These are phyloP conservation scores for Moelleriella libera DNA, from an alignment of 2,329 filamentous ascomycete species.

Conservation along the genomic window DNA sequence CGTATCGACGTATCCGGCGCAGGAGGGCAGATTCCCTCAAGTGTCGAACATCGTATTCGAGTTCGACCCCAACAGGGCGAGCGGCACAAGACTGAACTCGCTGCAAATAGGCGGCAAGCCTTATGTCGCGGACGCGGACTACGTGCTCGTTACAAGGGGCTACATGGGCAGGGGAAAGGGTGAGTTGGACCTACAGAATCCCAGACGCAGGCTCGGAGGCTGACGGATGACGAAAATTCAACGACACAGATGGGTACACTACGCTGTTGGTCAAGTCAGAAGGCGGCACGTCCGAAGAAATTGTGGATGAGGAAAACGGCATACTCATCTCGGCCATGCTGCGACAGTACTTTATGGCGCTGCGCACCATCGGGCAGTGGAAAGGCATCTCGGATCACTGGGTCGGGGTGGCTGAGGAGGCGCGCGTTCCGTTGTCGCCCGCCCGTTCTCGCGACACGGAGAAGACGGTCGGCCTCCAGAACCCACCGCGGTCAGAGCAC, in stretches of 20 bases:
- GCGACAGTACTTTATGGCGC: conserved; percentile 79
- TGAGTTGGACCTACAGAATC: conserved; percentile 7
- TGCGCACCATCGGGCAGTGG: conserved; percentile 73
- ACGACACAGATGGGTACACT: conserved; percentile 52
- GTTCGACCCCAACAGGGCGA: conserved; percentile 49
- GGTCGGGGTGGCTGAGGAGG: conserved; percentile 45
- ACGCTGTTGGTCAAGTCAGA: conserved; percentile 62
- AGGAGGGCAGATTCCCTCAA: conserved; percentile 75
- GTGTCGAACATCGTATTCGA: conserved; percentile 70
- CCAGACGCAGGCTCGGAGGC: not conserved
- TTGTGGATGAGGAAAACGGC: conserved; percentile 77
- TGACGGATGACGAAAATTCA: not conserved
- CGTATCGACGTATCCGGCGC: conserved; percentile 64
- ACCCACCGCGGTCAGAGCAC: not conserved
- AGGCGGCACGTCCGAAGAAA: conserved; percentile 61
- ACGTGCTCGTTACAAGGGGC: conserved; percentile 64
- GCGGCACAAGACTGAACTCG: conserved; percentile 48
- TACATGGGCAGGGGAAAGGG: conserved; percentile 80
- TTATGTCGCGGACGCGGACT: conserved; percentile 48
- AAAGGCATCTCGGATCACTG: conserved; percentile 59
- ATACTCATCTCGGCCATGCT: conserved; percentile 77
- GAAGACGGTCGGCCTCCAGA: conserved; percentile 6
- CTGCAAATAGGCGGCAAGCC: conserved; percentile 46
- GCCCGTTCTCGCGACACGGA: conserved; percentile 20
- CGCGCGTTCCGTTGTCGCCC: conserved; percentile 28